These are phyloP conservation scores for Naumovozyma castellii DNA, from an alignment of 805 yeast genomes.

Conservation along the genomic window DNA sequence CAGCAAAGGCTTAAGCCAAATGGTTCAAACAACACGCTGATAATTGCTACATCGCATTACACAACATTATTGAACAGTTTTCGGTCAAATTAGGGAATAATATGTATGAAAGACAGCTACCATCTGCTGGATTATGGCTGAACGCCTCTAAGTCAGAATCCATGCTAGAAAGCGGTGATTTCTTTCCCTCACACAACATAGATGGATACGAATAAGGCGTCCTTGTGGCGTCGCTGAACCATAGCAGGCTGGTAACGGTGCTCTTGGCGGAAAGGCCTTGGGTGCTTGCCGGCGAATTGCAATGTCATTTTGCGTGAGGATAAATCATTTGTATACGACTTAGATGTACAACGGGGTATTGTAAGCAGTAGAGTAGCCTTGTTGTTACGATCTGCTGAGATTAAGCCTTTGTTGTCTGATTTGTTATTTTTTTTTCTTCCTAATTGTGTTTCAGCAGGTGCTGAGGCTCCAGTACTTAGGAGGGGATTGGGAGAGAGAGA, in stretches of 20 bases:
- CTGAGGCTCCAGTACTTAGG: slow-evolving; percentile 6
- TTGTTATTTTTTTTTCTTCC: slow-evolving; percentile 4
- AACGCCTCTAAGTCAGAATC: slow-evolving; percentile 45
- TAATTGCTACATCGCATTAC: too few species aligned
- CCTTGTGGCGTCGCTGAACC: slow-evolving; percentile 34
- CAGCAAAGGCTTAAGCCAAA: too few species aligned
- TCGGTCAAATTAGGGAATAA: too few species aligned
- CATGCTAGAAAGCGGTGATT: slow-evolving; percentile 42
- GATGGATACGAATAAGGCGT: slow-evolving; percentile 36
- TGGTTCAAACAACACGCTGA: too few species aligned
- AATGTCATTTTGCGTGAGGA: slow-evolving; percentile 38
- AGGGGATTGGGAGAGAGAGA: background rate
- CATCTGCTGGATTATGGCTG: slow-evolving; percentile 43
- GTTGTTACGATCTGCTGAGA: slow-evolving; percentile 46
- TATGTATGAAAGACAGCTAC: too few species aligned
- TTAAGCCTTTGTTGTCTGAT: slow-evolving; percentile 17
- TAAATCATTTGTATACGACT: slow-evolving; percentile 41
- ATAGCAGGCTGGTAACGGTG: slow-evolving; percentile 34
- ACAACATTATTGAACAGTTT: too few species aligned
- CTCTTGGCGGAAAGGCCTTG: slow-evolving; percentile 33
- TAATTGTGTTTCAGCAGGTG: slow-evolving; percentile 2
- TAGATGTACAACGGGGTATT: slow-evolving; percentile 39
- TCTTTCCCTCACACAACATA: slow-evolving; percentile 34
- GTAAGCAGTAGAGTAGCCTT: slow-evolving; percentile 46
- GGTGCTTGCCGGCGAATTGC: slow-evolving; percentile 36